These are phyloP conservation scores for Dendrobium chrysotoxum DNA, from an alignment of 106 monocot genomes.

Conservation along the genomic window DNA sequence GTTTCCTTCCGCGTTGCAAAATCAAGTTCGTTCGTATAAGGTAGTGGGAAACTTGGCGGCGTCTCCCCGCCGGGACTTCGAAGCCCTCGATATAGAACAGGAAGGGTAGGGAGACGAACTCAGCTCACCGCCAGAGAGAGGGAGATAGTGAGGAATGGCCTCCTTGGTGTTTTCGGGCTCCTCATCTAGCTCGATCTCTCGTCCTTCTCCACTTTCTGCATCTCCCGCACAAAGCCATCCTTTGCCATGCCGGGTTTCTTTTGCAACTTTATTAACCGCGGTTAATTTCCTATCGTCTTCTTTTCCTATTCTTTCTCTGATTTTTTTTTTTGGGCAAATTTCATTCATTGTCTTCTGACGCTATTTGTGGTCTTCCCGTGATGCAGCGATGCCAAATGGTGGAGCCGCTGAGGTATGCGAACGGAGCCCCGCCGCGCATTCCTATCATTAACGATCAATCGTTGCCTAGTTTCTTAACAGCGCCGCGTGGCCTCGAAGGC, in stretches of 20 bases:
- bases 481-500: conserved; percentile 7
- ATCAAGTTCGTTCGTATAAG: too few relatives aligned
- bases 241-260: background rate
- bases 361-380: background rate
- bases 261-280: conserved; percentile 4
- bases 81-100: background rate
- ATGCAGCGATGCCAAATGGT: conserved; percentile 41
- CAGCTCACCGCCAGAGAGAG: background rate
- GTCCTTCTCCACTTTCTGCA: background rate
- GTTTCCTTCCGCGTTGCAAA: too few relatives aligned
- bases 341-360: background rate
- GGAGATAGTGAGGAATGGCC: conserved; percentile 5
- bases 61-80: background rate
- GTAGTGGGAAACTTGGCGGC: background rate
- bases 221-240: background rate
- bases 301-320: background rate
- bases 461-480: conserved; percentile 20
- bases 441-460: conserved; percentile 27
- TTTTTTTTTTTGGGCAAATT: background rate
- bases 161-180: conserved; percentile 17
- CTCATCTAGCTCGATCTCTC: conserved; percentile 10
- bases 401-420: conserved; percentile 39
- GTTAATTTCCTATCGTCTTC: conserved; percentile 2
- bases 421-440: conserved; percentile 38
- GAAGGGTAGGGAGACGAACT: background rate